Conservation (phyloP, 768 basidiomycete genomes). For the Megacollybia marginata region DNA sequence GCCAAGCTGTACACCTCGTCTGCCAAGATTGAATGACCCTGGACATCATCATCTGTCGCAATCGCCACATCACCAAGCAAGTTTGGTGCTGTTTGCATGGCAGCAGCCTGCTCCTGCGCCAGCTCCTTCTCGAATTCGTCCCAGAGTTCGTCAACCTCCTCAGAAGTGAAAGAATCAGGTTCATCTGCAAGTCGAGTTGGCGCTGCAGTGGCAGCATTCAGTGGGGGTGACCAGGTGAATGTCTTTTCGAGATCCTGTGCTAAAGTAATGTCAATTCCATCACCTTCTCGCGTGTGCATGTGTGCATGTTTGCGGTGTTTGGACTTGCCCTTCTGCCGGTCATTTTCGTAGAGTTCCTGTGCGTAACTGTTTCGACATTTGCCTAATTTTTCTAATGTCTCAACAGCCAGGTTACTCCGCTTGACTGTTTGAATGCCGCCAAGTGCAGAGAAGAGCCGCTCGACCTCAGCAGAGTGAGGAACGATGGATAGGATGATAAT, state of each 20-base stretch:
- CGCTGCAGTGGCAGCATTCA: too few relatives aligned
- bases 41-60: too few relatives aligned
- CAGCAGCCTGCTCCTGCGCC: too few relatives aligned
- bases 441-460: slow-evolving; percentile 14
- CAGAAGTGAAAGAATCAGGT: too few relatives aligned
- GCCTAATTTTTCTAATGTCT: slow-evolving; percentile 9
- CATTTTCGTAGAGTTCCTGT: neutral
- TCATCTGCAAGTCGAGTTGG: too few relatives aligned
- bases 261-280: slow-evolving; percentile 7
- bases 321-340: neutral
- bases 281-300: slow-evolving; percentile 8
- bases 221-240: slow-evolving; percentile 10
- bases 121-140: too few relatives aligned
- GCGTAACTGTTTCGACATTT: slow-evolving; percentile 5
- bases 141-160: too few relatives aligned
- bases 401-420: slow-evolving; percentile 6
- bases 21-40: too few relatives aligned
- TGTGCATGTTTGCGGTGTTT: slow-evolving; percentile 9
- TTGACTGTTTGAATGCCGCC: slow-evolving; percentile 9
- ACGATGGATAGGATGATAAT: slow-evolving; percentile 10
- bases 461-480: slow-evolving; percentile 15
- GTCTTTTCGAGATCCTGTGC: slow-evolving; percentile 3
- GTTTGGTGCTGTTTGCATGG: too few relatives aligned
- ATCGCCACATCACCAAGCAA: too few relatives aligned
- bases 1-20: too few relatives aligned